A percentile compares a stretch with the other conserved stretches of the same genome.
phyloP scores from a whole-genome alignment of 2,329 filamentous ascomycete species.

The Alternaria sp. region DNA sequence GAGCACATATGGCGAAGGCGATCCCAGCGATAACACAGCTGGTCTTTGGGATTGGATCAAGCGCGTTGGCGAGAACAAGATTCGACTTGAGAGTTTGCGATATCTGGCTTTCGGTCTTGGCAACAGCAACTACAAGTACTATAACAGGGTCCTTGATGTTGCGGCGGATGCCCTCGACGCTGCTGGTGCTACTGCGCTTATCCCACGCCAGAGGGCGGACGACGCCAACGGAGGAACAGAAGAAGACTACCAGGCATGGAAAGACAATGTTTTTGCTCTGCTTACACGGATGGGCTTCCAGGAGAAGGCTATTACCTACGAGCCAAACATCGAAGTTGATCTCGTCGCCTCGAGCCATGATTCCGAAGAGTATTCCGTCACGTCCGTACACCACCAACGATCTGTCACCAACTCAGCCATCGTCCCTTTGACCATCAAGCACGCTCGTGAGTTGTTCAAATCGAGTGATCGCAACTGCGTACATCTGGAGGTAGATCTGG shows the following conservation, averaged over 20 bases:
- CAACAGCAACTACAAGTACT: constrained; percentile 60
- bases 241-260: constrained; percentile 56
- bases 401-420: constrained; percentile 44
- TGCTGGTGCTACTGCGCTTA: constrained; percentile 45
- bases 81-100: constrained; percentile 39
- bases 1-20: constrained; percentile 52
- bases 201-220: constrained; percentile 51
- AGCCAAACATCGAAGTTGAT: constrained; percentile 41
- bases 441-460: constrained; percentile 48
- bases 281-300: constrained; percentile 47
- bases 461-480: constrained; percentile 51
- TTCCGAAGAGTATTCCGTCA: constrained; percentile 23
- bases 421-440: constrained; percentile 42
- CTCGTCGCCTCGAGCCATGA: constrained; percentile 21
- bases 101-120: constrained; percentile 58
- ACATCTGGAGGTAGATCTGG: constrained; percentile 54
- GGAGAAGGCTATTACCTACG: constrained; percentile 47
- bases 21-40: constrained; percentile 51
- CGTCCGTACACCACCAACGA: constrained; percentile 42
- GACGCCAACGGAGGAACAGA: constrained; percentile 55
- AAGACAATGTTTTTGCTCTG: constrained; percentile 46
- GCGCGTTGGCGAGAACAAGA: constrained; percentile 30
- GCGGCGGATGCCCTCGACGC: constrained; percentile 44
- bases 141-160: constrained; percentile 54
- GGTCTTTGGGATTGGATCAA: constrained; percentile 49